Evolutionary conservation across 306 rosid species (phyloP), one percentile per base, ranked within the genome.

Genomic region (Ormosia emarginata): DNA sequence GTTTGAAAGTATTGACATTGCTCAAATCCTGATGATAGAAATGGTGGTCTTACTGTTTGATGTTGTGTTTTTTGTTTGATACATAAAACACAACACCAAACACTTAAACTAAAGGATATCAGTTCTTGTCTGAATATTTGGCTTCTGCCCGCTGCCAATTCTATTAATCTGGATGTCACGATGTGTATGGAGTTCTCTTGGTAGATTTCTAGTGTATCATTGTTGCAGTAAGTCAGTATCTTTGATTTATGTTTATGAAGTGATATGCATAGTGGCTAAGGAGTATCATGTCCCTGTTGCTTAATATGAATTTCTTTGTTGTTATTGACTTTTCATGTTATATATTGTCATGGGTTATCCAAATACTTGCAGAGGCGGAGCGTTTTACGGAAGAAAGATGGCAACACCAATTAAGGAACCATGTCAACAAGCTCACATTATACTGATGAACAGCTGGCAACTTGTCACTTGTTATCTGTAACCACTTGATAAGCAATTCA

Each of bases 311-410:
- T n/a, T n/a, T n/a, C n/a, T n/a, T n/a, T n/a, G n/a, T n/a, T n/a
- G n/a, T n/a, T n/a, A n/a, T n/a, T n/a, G n/a, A 5, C 44, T 37
- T 68, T 66, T 24, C 67, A 33, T 24, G 62, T 62, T 58, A 75
- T 80, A 72, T 47, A 86, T 75, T 67, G 62, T 66, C 44, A 34
- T 84, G 85, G 59, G 49, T 81, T 50, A 40, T 86, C 30, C 52
- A 67, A 61, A 58, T 73, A 36, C 73, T 56, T 79, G 83, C 87
- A 91, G 96, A 85, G 93, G 82, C 90, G 93, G 96, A 85, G 86
- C 75, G 82, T 77, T 77, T 87, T 89, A 83, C 86, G 86, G 74
- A 89, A 83, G 87, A 73, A 81, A 12, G 80, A 67, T 55, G 85
- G 67, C 41, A 85, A 77, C 63, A 72, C 78, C 74, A 87, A 75